These are phyloP conservation scores for Somion occarium DNA, from an alignment of 1,284 basidiomycete species.

Conservation along the genomic window DNA sequence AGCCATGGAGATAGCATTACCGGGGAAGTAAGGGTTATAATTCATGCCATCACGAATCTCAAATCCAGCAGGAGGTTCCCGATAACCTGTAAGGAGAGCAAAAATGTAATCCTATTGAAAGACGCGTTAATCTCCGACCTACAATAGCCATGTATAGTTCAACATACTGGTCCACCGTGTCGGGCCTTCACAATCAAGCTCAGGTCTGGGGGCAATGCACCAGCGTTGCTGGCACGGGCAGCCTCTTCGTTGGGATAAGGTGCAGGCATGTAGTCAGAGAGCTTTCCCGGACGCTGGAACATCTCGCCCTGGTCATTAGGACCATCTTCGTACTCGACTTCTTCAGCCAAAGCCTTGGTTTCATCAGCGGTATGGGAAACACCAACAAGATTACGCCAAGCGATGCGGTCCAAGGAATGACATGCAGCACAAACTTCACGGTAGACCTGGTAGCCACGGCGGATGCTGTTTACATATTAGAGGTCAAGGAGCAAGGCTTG, in stretches of 20 bases:
- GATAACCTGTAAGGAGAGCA: slow-evolving; percentile 95
- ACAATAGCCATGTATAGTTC: not conserved
- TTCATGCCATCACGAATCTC: slow-evolving; percentile 96
- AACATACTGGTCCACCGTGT: slow-evolving; percentile 90
- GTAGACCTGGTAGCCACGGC: slow-evolving; percentile 98
- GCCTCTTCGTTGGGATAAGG: slow-evolving; percentile 99
- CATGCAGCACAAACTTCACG: slow-evolving; percentile 98
- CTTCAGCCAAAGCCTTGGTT: slow-evolving; percentile 90
- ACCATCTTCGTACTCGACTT: slow-evolving; percentile 95
- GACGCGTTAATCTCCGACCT: slow-evolving; percentile 7
- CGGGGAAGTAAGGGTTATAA: slow-evolving; percentile 98
- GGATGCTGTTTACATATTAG: slow-evolving; percentile 58
- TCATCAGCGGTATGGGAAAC: slow-evolving; percentile 96
- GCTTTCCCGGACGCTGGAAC: slow-evolving; percentile 98
- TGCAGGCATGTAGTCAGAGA: slow-evolving; percentile 93
- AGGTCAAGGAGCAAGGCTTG: not conserved
- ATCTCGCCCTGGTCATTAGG: slow-evolving; percentile 95
- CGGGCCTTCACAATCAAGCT: slow-evolving; percentile 98
- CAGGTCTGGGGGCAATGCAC: slow-evolving; percentile 96
- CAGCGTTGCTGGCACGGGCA: slow-evolving; percentile 89
- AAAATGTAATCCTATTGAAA: slow-evolving; percentile 90
- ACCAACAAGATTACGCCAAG: slow-evolving; percentile 99
- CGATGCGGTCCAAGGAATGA: slow-evolving; percentile 98
- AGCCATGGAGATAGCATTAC: slow-evolving; percentile 98
- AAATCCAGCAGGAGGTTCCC: slow-evolving; percentile 95